phyloP scores from a whole-genome alignment of 306 rosid species.

The Begonia peltatifolia region DNA sequence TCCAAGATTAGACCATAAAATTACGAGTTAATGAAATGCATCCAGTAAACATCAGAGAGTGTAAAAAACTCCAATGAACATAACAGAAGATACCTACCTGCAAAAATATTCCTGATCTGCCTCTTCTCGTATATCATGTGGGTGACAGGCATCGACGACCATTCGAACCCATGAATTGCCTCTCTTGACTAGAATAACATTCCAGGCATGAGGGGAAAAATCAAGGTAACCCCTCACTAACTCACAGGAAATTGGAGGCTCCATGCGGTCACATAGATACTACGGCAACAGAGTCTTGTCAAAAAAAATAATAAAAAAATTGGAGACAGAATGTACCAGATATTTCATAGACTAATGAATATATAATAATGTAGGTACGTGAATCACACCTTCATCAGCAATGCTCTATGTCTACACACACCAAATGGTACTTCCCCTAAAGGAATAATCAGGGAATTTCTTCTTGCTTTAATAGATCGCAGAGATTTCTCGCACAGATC shows the following conservation, averaged over 20 bases:
- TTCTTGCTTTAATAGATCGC: conserved; percentile 40
- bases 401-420: conserved; percentile 92
- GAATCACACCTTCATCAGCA: conserved; percentile 68
- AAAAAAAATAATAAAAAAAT: conserved; percentile 10
- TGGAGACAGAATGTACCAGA: conserved; percentile 3
- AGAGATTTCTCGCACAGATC: conserved; percentile 59
- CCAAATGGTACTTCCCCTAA: conserved; percentile 81
- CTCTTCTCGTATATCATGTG: conserved; percentile 84
- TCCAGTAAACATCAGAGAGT: too few relatives aligned
- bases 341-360: not conserved
- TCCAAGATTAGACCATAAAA: too few relatives aligned
- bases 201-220: conserved; percentile 98
- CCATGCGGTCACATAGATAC: conserved; percentile 90
- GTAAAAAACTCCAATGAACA: too few relatives aligned
- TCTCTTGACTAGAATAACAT: conserved; percentile 43
- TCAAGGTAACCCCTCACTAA: conserved; percentile 95
- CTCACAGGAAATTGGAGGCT: conserved; percentile 84
- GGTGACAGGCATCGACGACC: conserved; percentile 96
- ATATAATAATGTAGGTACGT: too few relatives aligned
- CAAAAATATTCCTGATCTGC: conserved; percentile 63
- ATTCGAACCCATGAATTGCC: conserved; percentile 59
- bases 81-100: conserved; percentile 28
- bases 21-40: too few relatives aligned
- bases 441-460: conserved; percentile 63
- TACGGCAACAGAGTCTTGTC: conserved; percentile 21